Evolutionary conservation across 2,329 filamentous ascomycete species (phyloP).

Genomic region (Amylocarpus encephaloides): DNA sequence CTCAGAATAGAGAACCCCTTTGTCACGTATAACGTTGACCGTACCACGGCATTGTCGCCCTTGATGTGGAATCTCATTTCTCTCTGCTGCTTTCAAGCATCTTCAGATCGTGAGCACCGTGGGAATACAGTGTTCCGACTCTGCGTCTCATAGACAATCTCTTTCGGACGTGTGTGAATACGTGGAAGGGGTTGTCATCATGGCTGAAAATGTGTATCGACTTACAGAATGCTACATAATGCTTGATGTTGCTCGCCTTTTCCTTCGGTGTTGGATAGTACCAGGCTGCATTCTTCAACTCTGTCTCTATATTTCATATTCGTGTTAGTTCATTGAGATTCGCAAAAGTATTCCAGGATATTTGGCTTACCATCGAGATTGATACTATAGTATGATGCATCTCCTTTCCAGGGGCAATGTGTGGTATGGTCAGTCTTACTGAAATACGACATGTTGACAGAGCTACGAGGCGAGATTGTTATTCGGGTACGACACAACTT

Average conservation of each 20-base stretch:
- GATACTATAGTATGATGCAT: slow-evolving; percentile 42
- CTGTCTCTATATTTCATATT: slow-evolving; percentile 26
- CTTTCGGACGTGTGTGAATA: too few relatives aligned
- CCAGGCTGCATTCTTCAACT: slow-evolving; percentile 41
- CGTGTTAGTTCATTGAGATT: neutral
- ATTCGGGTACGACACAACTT: neutral
- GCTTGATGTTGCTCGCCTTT: slow-evolving; percentile 38
- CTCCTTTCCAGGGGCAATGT: slow-evolving; percentile 42
- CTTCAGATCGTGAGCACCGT: too few relatives aligned
- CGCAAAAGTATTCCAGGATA: neutral
- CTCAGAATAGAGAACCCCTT: too few relatives aligned
- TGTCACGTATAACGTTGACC: too few relatives aligned
- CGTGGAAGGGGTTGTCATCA: too few relatives aligned
- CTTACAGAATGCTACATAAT: slow-evolving; percentile 43
- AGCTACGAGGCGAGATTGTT: slow-evolving; percentile 22
- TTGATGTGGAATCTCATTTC: neutral
- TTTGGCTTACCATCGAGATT: slow-evolving; percentile 33
- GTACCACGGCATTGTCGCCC: too few relatives aligned
- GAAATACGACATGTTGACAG: slow-evolving; percentile 36
- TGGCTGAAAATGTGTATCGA: neutral
- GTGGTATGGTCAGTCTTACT: slow-evolving; percentile 36
- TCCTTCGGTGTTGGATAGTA: slow-evolving; percentile 38
- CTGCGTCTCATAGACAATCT: too few relatives aligned
- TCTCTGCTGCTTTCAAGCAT: too few relatives aligned
- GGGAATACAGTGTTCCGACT: too few relatives aligned